These are phyloP conservation scores for Citrullus colocynthis DNA, from an alignment of 306 rosid genomes.

Conservation along the genomic window DNA sequence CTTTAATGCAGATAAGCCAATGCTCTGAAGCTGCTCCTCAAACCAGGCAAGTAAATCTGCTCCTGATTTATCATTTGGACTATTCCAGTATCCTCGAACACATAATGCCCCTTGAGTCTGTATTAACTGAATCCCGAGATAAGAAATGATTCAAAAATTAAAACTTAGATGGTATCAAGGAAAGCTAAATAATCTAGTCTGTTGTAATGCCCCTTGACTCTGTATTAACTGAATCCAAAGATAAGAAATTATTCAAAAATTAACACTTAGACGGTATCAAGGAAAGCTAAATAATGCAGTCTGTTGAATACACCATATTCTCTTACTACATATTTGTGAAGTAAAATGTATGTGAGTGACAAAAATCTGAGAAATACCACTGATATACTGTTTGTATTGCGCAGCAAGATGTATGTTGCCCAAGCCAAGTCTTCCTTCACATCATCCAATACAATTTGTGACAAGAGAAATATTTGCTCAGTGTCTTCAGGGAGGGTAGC, in stretches of 20 bases:
- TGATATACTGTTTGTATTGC: constrained; percentile 57
- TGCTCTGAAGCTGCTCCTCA: constrained; percentile 36
- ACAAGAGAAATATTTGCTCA: constrained; percentile 67
- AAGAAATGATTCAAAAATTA: not conserved
- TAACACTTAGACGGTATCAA: not conserved
- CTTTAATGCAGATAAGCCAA: constrained; percentile 40
- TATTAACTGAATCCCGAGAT: constrained; percentile 40
- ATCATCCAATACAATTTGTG: constrained; percentile 31
- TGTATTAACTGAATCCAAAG: constrained; percentile 43
- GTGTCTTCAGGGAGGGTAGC: constrained; percentile 48
- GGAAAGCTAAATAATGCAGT: not conserved
- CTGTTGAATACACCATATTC: not conserved
- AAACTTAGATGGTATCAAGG: not conserved
- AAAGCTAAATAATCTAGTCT: not conserved
- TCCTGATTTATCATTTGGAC: constrained; percentile 33
- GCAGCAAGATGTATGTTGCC: constrained; percentile 71
- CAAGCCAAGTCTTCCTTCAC: constrained; percentile 80
- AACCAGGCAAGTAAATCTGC: constrained; percentile 44
- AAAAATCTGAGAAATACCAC: constrained; percentile 32
- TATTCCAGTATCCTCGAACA: constrained; percentile 81
- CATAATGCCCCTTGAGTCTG: constrained; percentile 48
- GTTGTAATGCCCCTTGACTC: constrained; percentile 30
- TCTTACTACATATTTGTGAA: not conserved
- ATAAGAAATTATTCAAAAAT: constrained; percentile 1
- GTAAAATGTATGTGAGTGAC: not conserved